A percentile compares a stretch with the other conserved stretches of the same genome.
phyloP scores from a whole-genome alignment of 225 moss, liverwort and hornwort genomes.

The Sphagnum tenellum region DNA sequence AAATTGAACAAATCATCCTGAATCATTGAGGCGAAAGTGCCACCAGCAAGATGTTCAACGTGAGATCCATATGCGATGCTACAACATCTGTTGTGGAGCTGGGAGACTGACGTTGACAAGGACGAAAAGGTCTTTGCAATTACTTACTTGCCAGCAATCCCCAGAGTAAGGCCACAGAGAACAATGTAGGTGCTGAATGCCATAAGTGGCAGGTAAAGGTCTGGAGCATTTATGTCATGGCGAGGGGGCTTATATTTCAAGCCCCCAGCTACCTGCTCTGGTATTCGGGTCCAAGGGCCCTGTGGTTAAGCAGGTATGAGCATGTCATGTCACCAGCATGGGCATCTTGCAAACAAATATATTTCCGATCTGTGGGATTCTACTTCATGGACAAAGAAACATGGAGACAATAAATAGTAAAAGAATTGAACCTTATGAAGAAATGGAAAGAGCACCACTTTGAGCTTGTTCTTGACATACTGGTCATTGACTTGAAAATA shows the following conservation, averaged over 20 bases:
- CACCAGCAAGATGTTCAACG: too few relatives aligned
- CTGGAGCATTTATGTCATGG: constrained; percentile 93
- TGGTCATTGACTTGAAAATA: constrained; percentile 98
- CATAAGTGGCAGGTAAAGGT: constrained; percentile 92
- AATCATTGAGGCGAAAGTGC: too few relatives aligned
- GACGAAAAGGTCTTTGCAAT: background rate
- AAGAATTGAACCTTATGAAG: constrained; percentile 54
- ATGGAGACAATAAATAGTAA: background rate
- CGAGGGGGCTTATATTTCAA: constrained; percentile 93
- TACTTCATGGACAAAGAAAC: background rate
- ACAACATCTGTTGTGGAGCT: background rate
- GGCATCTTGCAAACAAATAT: background rate
- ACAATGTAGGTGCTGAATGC: constrained; percentile 82
- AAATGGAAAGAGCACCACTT: constrained; percentile 91
- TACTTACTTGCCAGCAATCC: constrained; percentile 61
- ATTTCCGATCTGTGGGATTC: background rate
- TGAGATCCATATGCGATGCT: too few relatives aligned
- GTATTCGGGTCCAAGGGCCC: constrained; percentile 98
- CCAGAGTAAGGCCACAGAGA: constrained; percentile 66
- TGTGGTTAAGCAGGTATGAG: constrained; percentile 12
- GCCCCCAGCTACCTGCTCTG: constrained; percentile 96
- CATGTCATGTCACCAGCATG: background rate
- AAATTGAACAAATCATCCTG: too few relatives aligned
- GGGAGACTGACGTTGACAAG: too few relatives aligned
- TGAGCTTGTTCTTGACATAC: constrained; percentile 94